These are phyloP conservation scores for Aspergillus sp. DNA, from an alignment of 2,329 filamentous ascomycete genomes.

Conservation along the genomic window DNA sequence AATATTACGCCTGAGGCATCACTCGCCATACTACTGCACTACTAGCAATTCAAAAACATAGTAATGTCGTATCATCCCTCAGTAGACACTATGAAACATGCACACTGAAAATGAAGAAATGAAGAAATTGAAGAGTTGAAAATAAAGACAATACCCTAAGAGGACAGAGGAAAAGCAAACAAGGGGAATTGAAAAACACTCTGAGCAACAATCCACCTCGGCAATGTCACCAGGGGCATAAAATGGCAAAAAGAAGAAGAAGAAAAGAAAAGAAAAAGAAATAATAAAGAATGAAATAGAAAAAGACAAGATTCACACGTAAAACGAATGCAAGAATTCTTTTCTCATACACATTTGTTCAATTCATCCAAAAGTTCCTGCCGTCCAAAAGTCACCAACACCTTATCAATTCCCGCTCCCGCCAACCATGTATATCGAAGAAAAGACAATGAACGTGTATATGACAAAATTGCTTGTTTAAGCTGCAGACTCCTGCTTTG, in stretches of 20 bases:
- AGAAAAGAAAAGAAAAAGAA: slow-evolving; percentile 2
- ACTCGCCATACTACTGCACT: too few relatives aligned
- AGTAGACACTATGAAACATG: background rate
- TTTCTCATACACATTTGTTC: background rate
- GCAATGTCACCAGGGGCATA: slow-evolving; percentile 8
- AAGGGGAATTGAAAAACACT: background rate
- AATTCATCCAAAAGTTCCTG: slow-evolving; percentile 4
- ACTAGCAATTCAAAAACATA: too few relatives aligned
- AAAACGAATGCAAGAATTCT: slow-evolving; percentile 2
- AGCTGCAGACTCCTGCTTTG: slow-evolving; percentile 24
- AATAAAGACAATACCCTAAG: background rate
- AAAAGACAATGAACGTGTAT: background rate
- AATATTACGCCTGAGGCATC: background rate
- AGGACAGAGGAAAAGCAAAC: background rate
- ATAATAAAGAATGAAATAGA: slow-evolving; percentile 3
- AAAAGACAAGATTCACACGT: slow-evolving; percentile 3
- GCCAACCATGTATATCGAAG: background rate
- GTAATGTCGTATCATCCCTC: too few relatives aligned
- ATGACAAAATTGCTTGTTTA: slow-evolving; percentile 8
- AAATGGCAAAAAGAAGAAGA: slow-evolving; percentile 12
- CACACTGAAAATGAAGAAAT: background rate
- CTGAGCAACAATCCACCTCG: background rate
- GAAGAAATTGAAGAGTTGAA: background rate
- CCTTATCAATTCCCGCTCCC: background rate
- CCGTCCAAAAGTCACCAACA: background rate